Conservation (phyloP, 345 rosid species). For the Moricandia arvensis region DNA sequence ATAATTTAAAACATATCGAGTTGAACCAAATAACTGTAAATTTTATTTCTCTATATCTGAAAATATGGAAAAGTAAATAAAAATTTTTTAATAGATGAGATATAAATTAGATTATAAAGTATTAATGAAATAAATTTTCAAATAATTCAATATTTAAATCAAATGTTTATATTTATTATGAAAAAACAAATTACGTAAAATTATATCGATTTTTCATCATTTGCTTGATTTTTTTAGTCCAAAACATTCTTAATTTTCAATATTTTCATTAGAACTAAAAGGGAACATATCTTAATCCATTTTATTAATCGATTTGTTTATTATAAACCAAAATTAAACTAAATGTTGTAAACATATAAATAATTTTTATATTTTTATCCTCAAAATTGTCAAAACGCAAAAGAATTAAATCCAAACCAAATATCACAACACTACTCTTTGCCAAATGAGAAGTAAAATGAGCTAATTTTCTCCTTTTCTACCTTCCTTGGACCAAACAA, state of each 20-base stretch:
- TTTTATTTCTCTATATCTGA: not conserved
- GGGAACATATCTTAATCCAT: not conserved
- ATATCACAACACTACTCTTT: not conserved
- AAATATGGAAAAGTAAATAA: no score
- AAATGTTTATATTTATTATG: no score
- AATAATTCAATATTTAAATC: no score
- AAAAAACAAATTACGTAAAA: no score
- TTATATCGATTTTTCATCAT: no score
- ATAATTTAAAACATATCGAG: no score
- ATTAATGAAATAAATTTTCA: not conserved
- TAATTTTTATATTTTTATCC: no score
- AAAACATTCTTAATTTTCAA: not conserved
- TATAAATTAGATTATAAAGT: no score
- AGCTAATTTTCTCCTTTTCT: not conserved
- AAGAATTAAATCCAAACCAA: not conserved
- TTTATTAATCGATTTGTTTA: not conserved
- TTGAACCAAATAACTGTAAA: no score
- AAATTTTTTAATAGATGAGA: no score
- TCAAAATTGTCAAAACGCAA: not conserved
- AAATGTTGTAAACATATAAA: no score
- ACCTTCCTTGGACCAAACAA: not conserved
- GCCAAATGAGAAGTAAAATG: slow-evolving; percentile 7
- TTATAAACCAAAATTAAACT: not conserved
- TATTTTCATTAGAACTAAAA: not conserved
- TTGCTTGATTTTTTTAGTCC: not conserved